Conservation (phyloP, 768 basidiomycete species). For the Scleroderma citrinum region DNA sequence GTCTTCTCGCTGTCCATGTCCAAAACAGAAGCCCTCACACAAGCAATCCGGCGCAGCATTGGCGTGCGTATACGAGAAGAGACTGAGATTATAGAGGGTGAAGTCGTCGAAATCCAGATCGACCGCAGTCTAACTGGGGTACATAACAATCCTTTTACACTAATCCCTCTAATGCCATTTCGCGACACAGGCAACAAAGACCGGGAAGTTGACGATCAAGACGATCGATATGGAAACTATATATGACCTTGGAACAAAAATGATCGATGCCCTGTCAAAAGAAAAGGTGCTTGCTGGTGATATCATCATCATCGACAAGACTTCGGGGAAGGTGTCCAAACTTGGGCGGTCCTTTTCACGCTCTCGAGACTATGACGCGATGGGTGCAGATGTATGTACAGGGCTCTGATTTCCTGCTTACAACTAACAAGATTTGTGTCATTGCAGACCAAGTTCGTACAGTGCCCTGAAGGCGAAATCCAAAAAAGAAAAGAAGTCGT, state of each 20-base stretch:
- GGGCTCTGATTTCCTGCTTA: not conserved
- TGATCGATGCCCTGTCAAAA: conserved; percentile 96
- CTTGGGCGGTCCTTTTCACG: conserved; percentile 95
- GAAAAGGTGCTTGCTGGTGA: conserved; percentile 96
- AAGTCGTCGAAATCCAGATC: conserved; percentile 98
- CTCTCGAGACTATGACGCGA: conserved; percentile 96
- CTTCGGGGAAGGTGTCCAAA: conserved; percentile 93
- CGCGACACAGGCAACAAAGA: conserved; percentile 82
- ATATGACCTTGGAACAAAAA: conserved; percentile 97
- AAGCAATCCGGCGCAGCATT: conserved; percentile 93
- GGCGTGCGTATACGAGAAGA: conserved; percentile 98
- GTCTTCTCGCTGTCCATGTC: conserved; percentile 98
- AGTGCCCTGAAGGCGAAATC: conserved; percentile 96
- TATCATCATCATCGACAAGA: conserved; percentile 95
- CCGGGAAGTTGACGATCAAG: conserved; percentile 95
- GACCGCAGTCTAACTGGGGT: conserved; percentile 96
- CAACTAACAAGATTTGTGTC: not conserved
- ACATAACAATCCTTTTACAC: conserved; percentile 15
- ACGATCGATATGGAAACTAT: conserved; percentile 99
- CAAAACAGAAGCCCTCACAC: conserved; percentile 96
- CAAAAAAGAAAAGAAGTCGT: conserved; percentile 97
- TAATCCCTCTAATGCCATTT: not conserved
- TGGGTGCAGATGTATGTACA: conserved; percentile 90
- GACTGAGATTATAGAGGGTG: conserved; percentile 94
- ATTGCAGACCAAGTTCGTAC: conserved; percentile 89